A percentile compares a stretch with the other conserved stretches of the same genome.
Conservation (phyloP, 2,329 filamentous ascomycete species). For the Apiospora arundinis region DNA sequence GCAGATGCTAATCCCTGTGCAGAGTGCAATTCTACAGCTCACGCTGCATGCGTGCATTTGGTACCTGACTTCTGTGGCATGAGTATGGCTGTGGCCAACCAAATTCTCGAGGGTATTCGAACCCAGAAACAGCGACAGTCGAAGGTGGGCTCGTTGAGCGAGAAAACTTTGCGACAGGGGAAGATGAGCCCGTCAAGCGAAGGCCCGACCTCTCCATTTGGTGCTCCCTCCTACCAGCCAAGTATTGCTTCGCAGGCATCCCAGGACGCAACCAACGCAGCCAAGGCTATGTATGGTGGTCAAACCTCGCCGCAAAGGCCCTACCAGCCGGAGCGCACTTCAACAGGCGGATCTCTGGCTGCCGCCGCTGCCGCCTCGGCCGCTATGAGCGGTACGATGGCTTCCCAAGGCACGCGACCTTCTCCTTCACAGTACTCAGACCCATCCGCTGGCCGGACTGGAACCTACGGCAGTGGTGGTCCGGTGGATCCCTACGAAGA, state of each 20-base stretch:
- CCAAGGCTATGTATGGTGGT: conserved; percentile 66
- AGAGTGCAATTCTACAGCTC: conserved; percentile 93
- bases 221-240: conserved; percentile 35
- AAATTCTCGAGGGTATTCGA: conserved; percentile 87
- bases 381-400: conserved; percentile 60
- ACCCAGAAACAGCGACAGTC: conserved; percentile 75
- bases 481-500: conserved; percentile 39
- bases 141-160: conserved; percentile 64
- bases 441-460: conserved; percentile 42
- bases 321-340: conserved; percentile 58
- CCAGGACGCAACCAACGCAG: conserved; percentile 65
- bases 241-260: conserved; percentile 52
- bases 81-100: conserved; percentile 96
- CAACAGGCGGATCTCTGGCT: conserved; percentile 55
- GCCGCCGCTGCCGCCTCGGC: conserved; percentile 63
- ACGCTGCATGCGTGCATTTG: conserved; percentile 89
- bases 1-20: conserved; percentile 38
- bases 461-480: conserved; percentile 37
- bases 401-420: conserved; percentile 39
- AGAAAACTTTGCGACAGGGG: conserved; percentile 67
- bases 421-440: conserved; percentile 39
- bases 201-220: conserved; percentile 38
- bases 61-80: conserved; percentile 99
- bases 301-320: conserved; percentile 60
- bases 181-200: conserved; percentile 53